Evolutionary conservation across 2,329 filamentous ascomycete species (phyloP), one percentile per base, ranked within the genome.

Genomic region (Didymella exigua): DNA sequence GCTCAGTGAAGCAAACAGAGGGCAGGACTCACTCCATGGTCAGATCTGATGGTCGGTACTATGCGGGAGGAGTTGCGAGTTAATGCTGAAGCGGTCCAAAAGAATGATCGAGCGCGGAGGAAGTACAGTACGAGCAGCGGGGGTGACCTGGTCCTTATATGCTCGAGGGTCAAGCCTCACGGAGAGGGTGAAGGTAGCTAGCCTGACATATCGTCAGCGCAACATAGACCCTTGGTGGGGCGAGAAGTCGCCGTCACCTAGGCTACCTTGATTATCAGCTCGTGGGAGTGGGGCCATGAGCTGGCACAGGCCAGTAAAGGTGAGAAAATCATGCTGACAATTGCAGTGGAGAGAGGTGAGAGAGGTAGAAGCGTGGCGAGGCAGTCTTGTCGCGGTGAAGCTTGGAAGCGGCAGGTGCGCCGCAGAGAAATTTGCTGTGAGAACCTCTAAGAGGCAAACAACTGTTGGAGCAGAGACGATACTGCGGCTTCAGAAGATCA

Each of bases 161-260:
- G 5, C 13, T 26, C 4, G 4, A 4, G 3, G 24, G 11, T 7
- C 18, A 7, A 10, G 5, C 24, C 14, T 37, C 24, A 26, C 27
- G 4, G 30, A 1, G 33, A 48, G 16, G 30, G 44, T 54, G 50
- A 54, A 48, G 30, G 43, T 41, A 29, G 41, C 29, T 21, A 29
- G 10, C 21, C 13, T 8, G 36, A n/a, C 3, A 2, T 14, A 23
- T 14, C 2, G 4, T 6, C 21, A 43, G 16, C 23, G n/a, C 11
- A 36, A 42, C 24, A n/a, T 7, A 7, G 21, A n/a, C 16, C 29
- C 23, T 41, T 24, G n/a, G 16, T 29, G 26, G 24, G 2, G 5
- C 6, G 1, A 2, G 2, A 23, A 27, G 2, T 16, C 2, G 9
- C 47, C n/a, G 37, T 43, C 47, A 49, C 38, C 47, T 43, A 29